phyloP scores from a whole-genome alignment of 139 green algal genomes.

The Monoraphidium neglectum region DNA sequence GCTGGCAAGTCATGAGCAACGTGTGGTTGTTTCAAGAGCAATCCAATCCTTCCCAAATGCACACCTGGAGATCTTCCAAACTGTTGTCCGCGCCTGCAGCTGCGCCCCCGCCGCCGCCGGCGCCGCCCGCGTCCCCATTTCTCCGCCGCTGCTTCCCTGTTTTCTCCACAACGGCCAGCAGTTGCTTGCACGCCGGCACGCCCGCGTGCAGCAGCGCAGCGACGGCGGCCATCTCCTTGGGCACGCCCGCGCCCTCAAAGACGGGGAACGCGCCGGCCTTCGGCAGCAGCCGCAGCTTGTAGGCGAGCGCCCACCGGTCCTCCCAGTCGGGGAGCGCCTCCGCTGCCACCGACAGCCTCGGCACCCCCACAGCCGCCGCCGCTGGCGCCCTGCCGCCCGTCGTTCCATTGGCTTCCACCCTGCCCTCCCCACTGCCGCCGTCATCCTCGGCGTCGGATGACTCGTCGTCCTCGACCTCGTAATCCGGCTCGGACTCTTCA shows the following conservation, averaged over 20 bases:
- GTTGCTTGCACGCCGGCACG: slow-evolving; percentile 1
- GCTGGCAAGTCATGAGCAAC: no score
- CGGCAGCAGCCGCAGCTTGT: slow-evolving; percentile 32
- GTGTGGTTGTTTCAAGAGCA: no score
- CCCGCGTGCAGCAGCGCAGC: slow-evolving; percentile 26
- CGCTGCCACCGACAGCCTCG: neutral
- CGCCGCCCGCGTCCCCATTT: no score
- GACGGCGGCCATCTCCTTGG: slow-evolving; percentile 7
- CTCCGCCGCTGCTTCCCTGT: neutral
- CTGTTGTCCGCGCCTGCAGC: neutral
- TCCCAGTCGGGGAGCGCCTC: slow-evolving; percentile 22
- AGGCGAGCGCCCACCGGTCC: slow-evolving; percentile 16
- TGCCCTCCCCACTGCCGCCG: neutral
- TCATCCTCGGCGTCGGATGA: neutral
- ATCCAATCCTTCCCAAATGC: no score
- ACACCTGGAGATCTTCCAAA: no score
- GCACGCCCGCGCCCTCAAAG: neutral
- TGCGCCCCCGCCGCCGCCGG: no score
- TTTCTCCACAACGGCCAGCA: neutral
- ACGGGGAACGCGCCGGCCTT: slow-evolving; percentile 39
- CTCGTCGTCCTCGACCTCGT: slow-evolving; percentile 29
- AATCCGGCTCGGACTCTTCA: slow-evolving; percentile 20
- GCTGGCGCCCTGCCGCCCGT: no score
- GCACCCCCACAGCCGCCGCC: neutral
- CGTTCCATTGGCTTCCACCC: neutral